Evolutionary conservation across 345 rosid genomes (phyloP), one percentile per base, ranked within the genome.

Genomic region (Aquilaria malaccensis): DNA sequence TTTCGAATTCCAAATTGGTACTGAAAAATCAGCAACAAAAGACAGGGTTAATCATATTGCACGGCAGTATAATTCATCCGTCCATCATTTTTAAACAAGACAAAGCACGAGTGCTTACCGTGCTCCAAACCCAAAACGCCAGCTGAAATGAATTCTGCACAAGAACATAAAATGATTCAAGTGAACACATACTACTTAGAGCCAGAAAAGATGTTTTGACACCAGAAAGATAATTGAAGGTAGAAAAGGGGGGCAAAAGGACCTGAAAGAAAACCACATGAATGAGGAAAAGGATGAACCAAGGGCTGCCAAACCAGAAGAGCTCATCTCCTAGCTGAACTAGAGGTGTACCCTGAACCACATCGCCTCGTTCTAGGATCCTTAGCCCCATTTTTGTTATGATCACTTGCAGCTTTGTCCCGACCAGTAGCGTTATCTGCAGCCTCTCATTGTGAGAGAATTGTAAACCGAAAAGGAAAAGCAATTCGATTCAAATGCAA

Each of bases 231-330:
- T 12, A 32, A 7, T 5, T 12, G 22, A 33, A 4, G 29, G 13
- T 13, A 14, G 13, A 2, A 33, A 7, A 30, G 14, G 32, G 9
- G 29, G 33, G 48, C 14, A 2, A 9, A 31, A 45, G 52, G 72
- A 84, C 86, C 84, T 80, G 54, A 49, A 79, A 84, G 22, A 81
- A 64, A 54, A 74, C 78, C 61, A 75, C 80, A 64, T 82, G 83
- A 12, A 86, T 61, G 60, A 82, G 80, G 50, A 57, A 56, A 55
- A 84, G 67, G 46, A 84, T 67, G 30, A 77, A 65, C 12, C 63
- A 70, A 3, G 90, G 90, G 14, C 58, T 66, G 2, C 66, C 61
- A 63, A 86, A 78, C 87, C 81, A 86, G 75, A 86, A 86, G 72
- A 79, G 74, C 55, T 64, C 64, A 61, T 86, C 85, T 51, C 69